Base-by-base conservation (phyloP, 495 filamentous ascomycete species). In the Alectoria sarmentosa region DNA sequence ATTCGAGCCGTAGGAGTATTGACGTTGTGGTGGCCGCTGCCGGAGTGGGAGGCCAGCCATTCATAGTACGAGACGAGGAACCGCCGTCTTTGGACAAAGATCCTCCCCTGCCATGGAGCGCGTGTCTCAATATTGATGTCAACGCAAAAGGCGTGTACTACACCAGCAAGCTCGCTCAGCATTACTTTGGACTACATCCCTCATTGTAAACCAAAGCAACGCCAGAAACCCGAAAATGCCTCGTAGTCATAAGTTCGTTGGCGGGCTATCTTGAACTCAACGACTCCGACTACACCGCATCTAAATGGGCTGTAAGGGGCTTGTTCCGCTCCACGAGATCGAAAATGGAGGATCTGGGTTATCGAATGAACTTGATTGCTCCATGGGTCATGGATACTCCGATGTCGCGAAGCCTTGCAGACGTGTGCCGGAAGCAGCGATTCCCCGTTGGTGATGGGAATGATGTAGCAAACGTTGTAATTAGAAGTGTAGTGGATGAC, bases 241-340 rank as follows among this genome's bases (percentile, higher is more conserved):
- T 75, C 19, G 42, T 74, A 1, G 58, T 75, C 26, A 72, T 75
- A 32, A 69, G 71, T 34, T 75, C 72, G 13, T 63, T 72, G 7
- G 73, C 70, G 9, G 71, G 68, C 4, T 75, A 74, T n/a, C 49
- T 74, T 9, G 73, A 75, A 41, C 56, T 67, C 19, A 67, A 68
- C 0, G 61, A 66, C 0, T 60, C 57, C 14, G 71, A 70, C 32
- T 75, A 75, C 34, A 63, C 68, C 21, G 68, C 71, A 0, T 69
- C 52, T 2, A 75, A 74, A 32, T 75, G 72, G 72, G 73, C 71
- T 21, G 69, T 73, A 64, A 67, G 73, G 34, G 73, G 73, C 0
- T 65, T 75, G 28, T 67, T 67, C 52, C 66, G 66, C 13, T 37
- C 62, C 0, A 56, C 34, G 4, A 58, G 66, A 56, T 54, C 62